These are phyloP conservation scores for Tilletia caries DNA, from an alignment of 1,284 basidiomycete genomes.

Conservation along the genomic window DNA sequence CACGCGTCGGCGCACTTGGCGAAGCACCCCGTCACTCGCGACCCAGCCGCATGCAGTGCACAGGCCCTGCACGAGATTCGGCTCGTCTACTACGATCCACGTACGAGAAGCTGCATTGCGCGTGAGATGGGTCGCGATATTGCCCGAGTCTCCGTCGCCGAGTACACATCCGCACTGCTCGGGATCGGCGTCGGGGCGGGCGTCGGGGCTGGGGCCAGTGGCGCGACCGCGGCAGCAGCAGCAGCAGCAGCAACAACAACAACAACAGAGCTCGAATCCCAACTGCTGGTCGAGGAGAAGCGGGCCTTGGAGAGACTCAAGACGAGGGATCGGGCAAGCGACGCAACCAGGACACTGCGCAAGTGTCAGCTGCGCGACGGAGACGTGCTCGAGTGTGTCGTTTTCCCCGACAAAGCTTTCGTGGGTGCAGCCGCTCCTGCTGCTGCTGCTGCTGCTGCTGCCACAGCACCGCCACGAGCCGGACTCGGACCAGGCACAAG, in stretches of 20 bases:
- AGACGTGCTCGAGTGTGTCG: slow-evolving; percentile 3
- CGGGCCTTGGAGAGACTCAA: background rate
- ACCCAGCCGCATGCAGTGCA: background rate
- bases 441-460: background rate
- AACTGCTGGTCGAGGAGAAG: slow-evolving; percentile 4
- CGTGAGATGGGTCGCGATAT: background rate
- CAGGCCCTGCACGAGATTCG: background rate
- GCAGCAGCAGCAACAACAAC: background rate
- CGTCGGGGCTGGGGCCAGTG: background rate
- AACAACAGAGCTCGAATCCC: background rate
- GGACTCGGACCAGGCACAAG: too few relatives aligned
- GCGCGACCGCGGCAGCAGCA: background rate
- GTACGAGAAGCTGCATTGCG: background rate
- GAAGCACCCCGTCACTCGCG: background rate
- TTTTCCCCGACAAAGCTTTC: background rate
- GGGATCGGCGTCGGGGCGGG: background rate
- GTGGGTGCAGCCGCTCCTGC: background rate
- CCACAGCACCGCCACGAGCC: background rate
- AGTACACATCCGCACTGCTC: background rate
- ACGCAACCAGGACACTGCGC: background rate
- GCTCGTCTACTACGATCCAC: background rate
- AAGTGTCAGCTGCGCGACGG: slow-evolving; percentile 5
- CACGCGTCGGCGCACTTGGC: background rate
- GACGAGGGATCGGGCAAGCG: background rate
- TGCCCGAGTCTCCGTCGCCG: background rate